These are phyloP conservation scores for Actinidia polygama DNA, from an alignment of 179 eudicot species.

Conservation along the genomic window DNA sequence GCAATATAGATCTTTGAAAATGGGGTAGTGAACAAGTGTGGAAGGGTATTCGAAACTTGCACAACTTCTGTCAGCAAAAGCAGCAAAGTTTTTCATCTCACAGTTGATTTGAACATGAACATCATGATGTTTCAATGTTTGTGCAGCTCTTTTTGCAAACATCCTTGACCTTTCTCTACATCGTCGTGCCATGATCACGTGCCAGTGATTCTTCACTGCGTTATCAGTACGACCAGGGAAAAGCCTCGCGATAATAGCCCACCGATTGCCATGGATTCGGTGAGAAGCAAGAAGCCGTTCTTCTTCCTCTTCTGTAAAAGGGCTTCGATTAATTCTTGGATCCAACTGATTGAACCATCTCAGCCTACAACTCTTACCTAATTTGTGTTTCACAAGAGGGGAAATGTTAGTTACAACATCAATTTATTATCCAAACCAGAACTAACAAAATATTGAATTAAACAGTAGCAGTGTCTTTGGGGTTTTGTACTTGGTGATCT, in stretches of 20 bases:
- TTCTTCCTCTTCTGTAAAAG: slow-evolving; percentile 77
- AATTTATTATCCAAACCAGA: no score
- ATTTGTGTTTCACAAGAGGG: neutral
- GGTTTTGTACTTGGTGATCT: no score
- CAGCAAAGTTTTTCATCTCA: neutral
- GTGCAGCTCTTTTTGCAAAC: slow-evolving; percentile 25
- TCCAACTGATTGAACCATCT: slow-evolving; percentile 89
- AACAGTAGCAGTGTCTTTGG: no score
- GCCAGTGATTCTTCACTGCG: slow-evolving; percentile 86
- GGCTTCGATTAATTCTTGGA: slow-evolving; percentile 72
- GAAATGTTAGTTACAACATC: no score
- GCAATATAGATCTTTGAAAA: neutral
- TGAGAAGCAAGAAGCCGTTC: slow-evolving; percentile 71
- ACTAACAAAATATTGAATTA: no score
- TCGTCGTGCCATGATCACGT: slow-evolving; percentile 74
- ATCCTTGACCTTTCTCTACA: slow-evolving; percentile 21
- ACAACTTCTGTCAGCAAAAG: neutral
- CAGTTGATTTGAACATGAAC: neutral
- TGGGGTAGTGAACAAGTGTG: neutral
- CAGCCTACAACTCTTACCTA: slow-evolving; percentile 81
- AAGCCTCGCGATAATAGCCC: slow-evolving; percentile 73
- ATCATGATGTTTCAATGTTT: neutral
- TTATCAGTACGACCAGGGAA: slow-evolving; percentile 82
- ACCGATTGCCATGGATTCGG: slow-evolving; percentile 72
- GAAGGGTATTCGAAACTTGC: neutral